A percentile compares a stretch with the other conserved stretches of the same genome.
Conservation (phyloP, 768 basidiomycete genomes). For the Agrocybe pediades region DNA sequence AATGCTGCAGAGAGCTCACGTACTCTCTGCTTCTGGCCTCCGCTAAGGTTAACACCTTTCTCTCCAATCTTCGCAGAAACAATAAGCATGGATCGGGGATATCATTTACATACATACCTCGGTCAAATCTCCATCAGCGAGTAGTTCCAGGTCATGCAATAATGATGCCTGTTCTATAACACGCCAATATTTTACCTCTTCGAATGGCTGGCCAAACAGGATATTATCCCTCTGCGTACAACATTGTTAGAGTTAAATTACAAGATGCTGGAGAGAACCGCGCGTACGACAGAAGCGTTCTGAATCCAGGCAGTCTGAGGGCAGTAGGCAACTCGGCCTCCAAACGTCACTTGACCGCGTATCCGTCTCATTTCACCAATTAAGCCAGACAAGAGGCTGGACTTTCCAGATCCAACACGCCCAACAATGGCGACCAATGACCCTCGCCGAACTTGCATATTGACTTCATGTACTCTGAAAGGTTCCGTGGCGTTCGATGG, state of each 20-base stretch:
- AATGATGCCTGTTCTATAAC: slow-evolving; percentile 61
- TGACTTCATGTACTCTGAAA: slow-evolving; percentile 54
- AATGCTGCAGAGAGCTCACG: slow-evolving; percentile 13
- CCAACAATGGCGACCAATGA: slow-evolving; percentile 65
- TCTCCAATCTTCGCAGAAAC: slow-evolving; percentile 58
- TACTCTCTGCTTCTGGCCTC: slow-evolving; percentile 67
- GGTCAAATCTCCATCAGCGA: slow-evolving; percentile 72
- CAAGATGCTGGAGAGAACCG: not conserved
- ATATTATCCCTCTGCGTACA: slow-evolving; percentile 59
- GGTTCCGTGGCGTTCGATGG: slow-evolving; percentile 24
- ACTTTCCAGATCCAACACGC: slow-evolving; percentile 71
- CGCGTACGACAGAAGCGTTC: slow-evolving; percentile 60
- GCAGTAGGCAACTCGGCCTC: slow-evolving; percentile 69
- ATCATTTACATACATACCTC: slow-evolving; percentile 43
- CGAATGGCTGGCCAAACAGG: slow-evolving; percentile 63
- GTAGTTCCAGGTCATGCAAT: slow-evolving; percentile 60
- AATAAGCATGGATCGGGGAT: not conserved
- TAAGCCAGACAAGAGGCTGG: slow-evolving; percentile 60
- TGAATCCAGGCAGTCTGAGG: slow-evolving; percentile 81
- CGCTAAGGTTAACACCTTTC: slow-evolving; percentile 67
- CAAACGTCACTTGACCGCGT: slow-evolving; percentile 55
- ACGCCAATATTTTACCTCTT: slow-evolving; percentile 68
- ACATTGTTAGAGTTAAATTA: not conserved
- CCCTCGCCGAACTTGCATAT: slow-evolving; percentile 57
- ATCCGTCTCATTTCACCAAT: slow-evolving; percentile 70